Conservation (phyloP, 176 grass and related monocot species). For the Hordeum marinum region DNA sequence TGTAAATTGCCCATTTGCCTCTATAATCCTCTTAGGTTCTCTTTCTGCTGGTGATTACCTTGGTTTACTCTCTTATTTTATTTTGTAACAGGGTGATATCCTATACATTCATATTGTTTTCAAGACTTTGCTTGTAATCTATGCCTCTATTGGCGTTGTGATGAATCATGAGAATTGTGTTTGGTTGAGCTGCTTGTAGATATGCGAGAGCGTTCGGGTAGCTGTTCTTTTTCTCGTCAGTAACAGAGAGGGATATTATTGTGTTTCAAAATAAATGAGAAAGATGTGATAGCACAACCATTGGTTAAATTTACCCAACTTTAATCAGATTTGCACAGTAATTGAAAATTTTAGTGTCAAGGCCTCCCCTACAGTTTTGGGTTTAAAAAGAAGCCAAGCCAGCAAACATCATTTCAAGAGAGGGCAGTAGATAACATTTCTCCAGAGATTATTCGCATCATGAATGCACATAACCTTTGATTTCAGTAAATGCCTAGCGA, state of each 20-base stretch:
- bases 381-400: neutral
- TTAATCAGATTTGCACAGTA: neutral
- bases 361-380: no score
- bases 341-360: neutral
- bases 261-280: neutral
- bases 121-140: neutral
- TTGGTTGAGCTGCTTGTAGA: neutral
- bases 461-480: neutral
- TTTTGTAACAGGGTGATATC: neutral
- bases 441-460: neutral
- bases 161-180: neutral
- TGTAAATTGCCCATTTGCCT: neutral
- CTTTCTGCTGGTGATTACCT: neutral
- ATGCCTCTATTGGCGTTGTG: neutral
- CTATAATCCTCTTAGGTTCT: neutral
- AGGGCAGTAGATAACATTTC: neutral
- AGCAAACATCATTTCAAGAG: slow-evolving; percentile 15
- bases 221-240: neutral
- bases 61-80: neutral
- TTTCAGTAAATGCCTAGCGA: slow-evolving; percentile 15
- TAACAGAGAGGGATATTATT: neutral
- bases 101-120: neutral
- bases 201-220: neutral
- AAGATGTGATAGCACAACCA: neutral
- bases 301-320: neutral